Conservation (phyloP, 1,139 yeast genomes). For the Saccharomycopsis hybrid region DNA sequence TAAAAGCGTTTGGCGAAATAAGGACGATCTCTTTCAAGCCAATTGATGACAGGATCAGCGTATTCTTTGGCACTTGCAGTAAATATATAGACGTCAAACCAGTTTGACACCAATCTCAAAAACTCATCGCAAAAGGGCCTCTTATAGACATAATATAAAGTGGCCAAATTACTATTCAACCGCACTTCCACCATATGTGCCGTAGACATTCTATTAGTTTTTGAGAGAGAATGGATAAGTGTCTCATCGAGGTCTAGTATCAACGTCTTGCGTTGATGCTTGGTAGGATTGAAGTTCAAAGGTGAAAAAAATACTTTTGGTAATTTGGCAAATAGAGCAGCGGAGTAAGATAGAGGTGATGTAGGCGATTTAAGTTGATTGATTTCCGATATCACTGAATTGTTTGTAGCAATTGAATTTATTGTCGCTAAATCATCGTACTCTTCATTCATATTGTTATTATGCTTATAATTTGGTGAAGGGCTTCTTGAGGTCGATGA, state of each 20-base stretch:
- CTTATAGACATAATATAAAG: conserved; percentile 84
- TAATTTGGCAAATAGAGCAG: conserved; percentile 21
- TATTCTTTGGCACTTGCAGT: conserved; percentile 94
- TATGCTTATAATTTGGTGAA: not conserved
- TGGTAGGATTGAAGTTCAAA: conserved; percentile 36
- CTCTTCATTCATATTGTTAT: conserved; percentile 7
- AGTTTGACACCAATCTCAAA: conserved; percentile 65
- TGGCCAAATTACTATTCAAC: conserved; percentile 53
- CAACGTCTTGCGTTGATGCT: conserved; percentile 58
- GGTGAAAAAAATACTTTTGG: conserved; percentile 38
- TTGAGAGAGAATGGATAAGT: conserved; percentile 78
- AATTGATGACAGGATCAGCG: conserved; percentile 95
- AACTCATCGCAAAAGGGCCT: conserved; percentile 89
- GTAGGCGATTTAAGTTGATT: conserved; percentile 55
- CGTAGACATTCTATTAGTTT: conserved; percentile 50
- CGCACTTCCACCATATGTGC: conserved; percentile 84
- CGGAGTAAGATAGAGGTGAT: conserved; percentile 23
- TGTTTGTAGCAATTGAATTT: conserved; percentile 14
- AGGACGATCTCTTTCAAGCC: conserved; percentile 55
- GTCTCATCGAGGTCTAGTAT: conserved; percentile 92
- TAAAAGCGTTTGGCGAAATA: conserved; percentile 61
- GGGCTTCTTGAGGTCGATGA: not conserved
- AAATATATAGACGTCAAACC: conserved; percentile 86
- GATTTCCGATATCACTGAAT: conserved; percentile 27
- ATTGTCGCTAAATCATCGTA: conserved; percentile 20